Evolutionary conservation across 2,329 filamentous ascomycete species (phyloP).

Genomic region (Daldinia sp.): DNA sequence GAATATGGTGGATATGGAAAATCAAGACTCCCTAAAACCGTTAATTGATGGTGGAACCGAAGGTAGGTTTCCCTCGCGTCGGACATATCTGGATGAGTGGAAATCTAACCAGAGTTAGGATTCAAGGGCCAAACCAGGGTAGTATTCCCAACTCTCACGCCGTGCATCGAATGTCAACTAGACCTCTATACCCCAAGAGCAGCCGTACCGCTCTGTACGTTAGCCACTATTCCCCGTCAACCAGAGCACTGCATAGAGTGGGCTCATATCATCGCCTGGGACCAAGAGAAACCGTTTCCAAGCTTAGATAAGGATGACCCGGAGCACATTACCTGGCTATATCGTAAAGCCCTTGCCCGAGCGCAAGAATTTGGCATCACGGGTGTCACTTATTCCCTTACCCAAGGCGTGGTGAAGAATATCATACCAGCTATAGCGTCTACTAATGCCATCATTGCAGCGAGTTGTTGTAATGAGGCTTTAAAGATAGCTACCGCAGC

Average conservation of each 20-base stretch:
- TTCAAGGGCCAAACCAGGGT: slow-evolving; percentile 98
- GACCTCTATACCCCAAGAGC: slow-evolving; percentile 98
- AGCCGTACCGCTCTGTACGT: slow-evolving; percentile 95
- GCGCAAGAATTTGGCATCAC: slow-evolving; percentile 88
- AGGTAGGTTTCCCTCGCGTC: slow-evolving; percentile 55
- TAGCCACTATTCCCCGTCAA: slow-evolving; percentile 94
- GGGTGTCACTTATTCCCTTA: slow-evolving; percentile 93
- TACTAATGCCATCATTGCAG: slow-evolving; percentile 96
- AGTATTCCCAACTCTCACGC: slow-evolving; percentile 89
- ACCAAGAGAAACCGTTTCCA: slow-evolving; percentile 82
- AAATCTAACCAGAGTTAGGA: slow-evolving; percentile 55
- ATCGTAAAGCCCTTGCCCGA: slow-evolving; percentile 80
- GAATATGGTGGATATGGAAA: slow-evolving; percentile 84
- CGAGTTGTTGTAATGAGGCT: slow-evolving; percentile 94
- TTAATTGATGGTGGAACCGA: slow-evolving; percentile 97
- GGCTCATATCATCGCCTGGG: slow-evolving; percentile 98
- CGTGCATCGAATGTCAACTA: slow-evolving; percentile 97
- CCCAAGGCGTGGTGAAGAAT: slow-evolving; percentile 98
- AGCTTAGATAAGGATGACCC: slow-evolving; percentile 94
- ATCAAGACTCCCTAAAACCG: slow-evolving; percentile 88
- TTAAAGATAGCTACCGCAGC: slow-evolving; percentile 89
- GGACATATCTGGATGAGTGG: not conserved
- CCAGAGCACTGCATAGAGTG: slow-evolving; percentile 99
- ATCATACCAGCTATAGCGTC: slow-evolving; percentile 99
- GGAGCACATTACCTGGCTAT: slow-evolving; percentile 97